Percentiles rank a stretch among this genome's conserved stretches.
Conservation (phyloP, 2,329 filamentous ascomycete genomes). For the Scedosporium dehoogii region DNA sequence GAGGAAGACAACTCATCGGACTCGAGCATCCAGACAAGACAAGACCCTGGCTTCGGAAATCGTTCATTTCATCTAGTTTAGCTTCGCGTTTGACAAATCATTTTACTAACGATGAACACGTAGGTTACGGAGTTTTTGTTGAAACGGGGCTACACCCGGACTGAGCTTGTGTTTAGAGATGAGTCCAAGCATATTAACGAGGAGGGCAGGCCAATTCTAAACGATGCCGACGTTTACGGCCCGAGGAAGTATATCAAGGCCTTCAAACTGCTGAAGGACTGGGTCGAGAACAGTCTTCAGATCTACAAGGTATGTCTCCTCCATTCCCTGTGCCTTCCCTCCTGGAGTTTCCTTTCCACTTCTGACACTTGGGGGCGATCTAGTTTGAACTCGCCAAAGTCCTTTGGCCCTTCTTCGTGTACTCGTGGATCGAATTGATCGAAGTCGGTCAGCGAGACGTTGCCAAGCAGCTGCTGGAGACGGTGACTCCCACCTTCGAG, state of each 20-base stretch:
- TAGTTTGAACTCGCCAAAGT: constrained; percentile 80
- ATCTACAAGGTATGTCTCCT: constrained; percentile 66
- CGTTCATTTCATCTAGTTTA: background rate
- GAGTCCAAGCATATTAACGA: constrained; percentile 78
- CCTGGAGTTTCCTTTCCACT: background rate
- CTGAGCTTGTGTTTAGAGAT: constrained; percentile 83
- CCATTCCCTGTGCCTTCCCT: background rate
- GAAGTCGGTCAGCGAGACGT: constrained; percentile 62
- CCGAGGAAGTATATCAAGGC: constrained; percentile 69
- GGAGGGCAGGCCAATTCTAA: constrained; percentile 66
- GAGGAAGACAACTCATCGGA: background rate
- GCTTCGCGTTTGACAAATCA: background rate
- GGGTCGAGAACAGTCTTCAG: constrained; percentile 87
- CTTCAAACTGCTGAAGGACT: constrained; percentile 64
- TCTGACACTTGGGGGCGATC: constrained; percentile 7
- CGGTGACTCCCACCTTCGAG: constrained; percentile 60
- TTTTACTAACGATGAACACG: background rate
- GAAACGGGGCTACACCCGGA: constrained; percentile 89
- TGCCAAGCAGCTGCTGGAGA: constrained; percentile 61
- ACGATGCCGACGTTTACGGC: constrained; percentile 54
- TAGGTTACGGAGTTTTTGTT: constrained; percentile 86
- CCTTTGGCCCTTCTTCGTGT: constrained; percentile 89
- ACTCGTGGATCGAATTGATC: constrained; percentile 78
- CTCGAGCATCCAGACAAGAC: no score
- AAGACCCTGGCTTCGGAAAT: background rate